These are phyloP conservation scores for Aspergillus sp. DNA, from an alignment of 2,329 filamentous ascomycete genomes.

Conservation along the genomic window DNA sequence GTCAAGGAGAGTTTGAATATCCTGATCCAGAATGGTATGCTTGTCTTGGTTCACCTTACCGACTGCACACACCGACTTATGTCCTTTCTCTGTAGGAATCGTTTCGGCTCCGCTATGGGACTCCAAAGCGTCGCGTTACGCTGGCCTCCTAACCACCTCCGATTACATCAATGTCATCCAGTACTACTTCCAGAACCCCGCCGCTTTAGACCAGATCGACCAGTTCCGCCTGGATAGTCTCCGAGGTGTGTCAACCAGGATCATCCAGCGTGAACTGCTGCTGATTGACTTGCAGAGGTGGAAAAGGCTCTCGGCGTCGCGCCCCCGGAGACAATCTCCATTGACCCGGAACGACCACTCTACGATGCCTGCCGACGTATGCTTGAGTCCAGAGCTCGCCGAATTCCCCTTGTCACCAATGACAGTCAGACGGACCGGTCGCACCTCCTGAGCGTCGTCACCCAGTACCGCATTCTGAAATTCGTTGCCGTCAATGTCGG, in stretches of 20 bases:
- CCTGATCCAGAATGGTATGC: conserved; percentile 81
- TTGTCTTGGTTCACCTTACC: conserved; percentile 1
- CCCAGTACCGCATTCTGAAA: conserved; percentile 95
- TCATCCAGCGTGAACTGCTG: conserved; percentile 2
- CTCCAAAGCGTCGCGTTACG: conserved; percentile 83
- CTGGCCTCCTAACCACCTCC: conserved; percentile 85
- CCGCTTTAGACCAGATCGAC: conserved; percentile 80
- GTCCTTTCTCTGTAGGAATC: conserved; percentile 55
- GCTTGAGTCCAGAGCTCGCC: conserved; percentile 83
- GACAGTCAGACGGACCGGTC: conserved; percentile 89
- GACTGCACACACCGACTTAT: background rate
- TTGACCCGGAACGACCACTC: conserved; percentile 78
- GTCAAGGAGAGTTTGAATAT: conserved; percentile 97
- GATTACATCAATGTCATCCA: conserved; percentile 99
- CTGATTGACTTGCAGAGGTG: conserved; percentile 56
- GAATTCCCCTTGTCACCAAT: conserved; percentile 86
- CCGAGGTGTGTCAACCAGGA: conserved; percentile 52
- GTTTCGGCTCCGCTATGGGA: conserved; percentile 97
- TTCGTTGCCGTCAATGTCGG: conserved; percentile 94
- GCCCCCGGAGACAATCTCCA: conserved; percentile 90
- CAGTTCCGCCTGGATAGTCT: conserved; percentile 88
- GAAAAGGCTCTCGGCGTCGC: conserved; percentile 86
- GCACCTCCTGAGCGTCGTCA: conserved; percentile 93
- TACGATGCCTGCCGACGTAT: conserved; percentile 94
- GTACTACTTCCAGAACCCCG: conserved; percentile 96